Evolutionary conservation across 2,329 filamentous ascomycete genomes (phyloP).

Genomic region (Penicillium capsulatum): DNA sequence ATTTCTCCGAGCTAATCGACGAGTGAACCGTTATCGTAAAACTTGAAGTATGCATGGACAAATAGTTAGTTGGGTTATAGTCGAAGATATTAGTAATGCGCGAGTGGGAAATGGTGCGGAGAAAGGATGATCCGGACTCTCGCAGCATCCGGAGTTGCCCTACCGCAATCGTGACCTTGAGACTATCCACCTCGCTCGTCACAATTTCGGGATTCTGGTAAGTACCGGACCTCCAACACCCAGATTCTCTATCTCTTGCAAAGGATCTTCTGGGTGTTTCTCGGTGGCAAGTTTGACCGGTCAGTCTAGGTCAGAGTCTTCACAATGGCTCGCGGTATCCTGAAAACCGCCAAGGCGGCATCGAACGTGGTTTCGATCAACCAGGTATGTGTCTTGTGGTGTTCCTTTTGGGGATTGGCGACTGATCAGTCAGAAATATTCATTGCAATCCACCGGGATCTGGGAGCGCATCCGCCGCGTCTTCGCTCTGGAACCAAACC

Average conservation of each 20-base stretch:
- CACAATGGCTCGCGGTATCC: constrained; percentile 35
- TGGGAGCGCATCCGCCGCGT: constrained; percentile 78
- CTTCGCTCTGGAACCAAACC: constrained; percentile 77
- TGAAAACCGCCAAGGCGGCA: constrained; percentile 40
- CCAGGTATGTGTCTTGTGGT: constrained; percentile 28
- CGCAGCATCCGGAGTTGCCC: constrained; percentile 13
- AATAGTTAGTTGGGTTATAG: too few species aligned
- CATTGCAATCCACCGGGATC: constrained; percentile 80
- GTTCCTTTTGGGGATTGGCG: neutral
- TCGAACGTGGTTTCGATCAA: constrained; percentile 35
- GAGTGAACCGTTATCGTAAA: too few species aligned
- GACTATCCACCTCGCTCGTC: constrained; percentile 12
- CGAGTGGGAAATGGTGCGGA: neutral
- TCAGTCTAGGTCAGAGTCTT: constrained; percentile 23
- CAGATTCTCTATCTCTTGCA: neutral
- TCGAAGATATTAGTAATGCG: neutral
- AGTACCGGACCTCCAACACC: constrained; percentile 4
- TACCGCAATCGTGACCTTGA: constrained; percentile 11
- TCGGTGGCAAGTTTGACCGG: constrained; percentile 10
- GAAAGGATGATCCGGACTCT: constrained; percentile 4
- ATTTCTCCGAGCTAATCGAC: too few species aligned
- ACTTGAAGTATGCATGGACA: too few species aligned
- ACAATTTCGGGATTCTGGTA: constrained; percentile 9
- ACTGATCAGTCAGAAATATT: constrained; percentile 72
- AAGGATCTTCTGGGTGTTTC: neutral